Evolutionary conservation across 2,329 filamentous ascomycete species (phyloP).

Genomic region (Arthrinium puccinioides): DNA sequence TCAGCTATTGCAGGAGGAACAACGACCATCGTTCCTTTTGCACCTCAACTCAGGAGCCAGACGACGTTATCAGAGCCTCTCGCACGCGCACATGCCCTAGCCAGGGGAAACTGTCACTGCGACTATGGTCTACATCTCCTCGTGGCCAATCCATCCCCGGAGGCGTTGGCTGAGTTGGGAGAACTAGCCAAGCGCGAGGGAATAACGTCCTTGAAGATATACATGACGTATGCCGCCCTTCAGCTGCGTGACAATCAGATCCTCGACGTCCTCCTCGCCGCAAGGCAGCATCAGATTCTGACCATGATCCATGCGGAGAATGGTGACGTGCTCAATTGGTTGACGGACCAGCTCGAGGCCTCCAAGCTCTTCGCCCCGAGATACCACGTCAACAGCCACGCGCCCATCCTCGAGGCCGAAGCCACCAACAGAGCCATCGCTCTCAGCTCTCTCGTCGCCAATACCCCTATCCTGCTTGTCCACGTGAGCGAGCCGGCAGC

Average conservation of each 20-base stretch:
- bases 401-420: constrained; percentile 41
- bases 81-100: constrained; percentile 35
- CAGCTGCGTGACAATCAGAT: constrained; percentile 42
- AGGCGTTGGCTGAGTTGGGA: constrained; percentile 32
- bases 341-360: constrained; percentile 43
- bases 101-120: constrained; percentile 31
- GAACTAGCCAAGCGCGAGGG: constrained; percentile 27
- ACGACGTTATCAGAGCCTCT: constrained; percentile 25
- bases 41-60: constrained; percentile 39
- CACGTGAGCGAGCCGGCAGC: constrained; percentile 42
- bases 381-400: constrained; percentile 42
- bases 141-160: constrained; percentile 30
- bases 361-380: constrained; percentile 38
- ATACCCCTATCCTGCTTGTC: constrained; percentile 45
- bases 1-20: constrained; percentile 51
- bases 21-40: constrained; percentile 52
- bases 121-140: constrained; percentile 43
- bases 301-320: constrained; percentile 52
- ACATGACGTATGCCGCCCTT: constrained; percentile 40
- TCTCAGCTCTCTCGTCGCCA: constrained; percentile 37
- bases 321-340: constrained; percentile 45
- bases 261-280: constrained; percentile 41
- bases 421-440: constrained; percentile 45
- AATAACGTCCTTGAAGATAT: constrained; percentile 36
- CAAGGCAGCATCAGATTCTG: constrained; percentile 32